A percentile compares a stretch with the other conserved stretches of the same genome.
Conservation (phyloP, 768 basidiomycete species). For the Coprinopsis sp. region DNA sequence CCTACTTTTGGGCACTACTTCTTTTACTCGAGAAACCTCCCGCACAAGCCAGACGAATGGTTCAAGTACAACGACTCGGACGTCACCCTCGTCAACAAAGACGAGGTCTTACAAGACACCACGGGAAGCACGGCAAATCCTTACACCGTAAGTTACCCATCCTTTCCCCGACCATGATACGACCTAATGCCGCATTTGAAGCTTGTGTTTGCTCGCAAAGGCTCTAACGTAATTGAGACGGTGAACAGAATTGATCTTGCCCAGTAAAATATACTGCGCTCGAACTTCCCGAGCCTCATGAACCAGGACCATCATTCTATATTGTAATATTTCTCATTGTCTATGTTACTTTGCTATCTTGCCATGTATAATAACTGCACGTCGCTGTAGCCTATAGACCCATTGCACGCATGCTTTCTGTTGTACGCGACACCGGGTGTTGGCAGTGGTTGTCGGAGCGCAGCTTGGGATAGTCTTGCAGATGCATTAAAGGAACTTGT, state of each 20-base stretch:
- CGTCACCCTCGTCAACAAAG: conserved; percentile 70
- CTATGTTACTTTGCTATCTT: too few species aligned
- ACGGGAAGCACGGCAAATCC: conserved; percentile 90
- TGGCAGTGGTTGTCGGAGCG: too few species aligned
- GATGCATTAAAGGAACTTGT: too few species aligned
- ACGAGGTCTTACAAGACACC: conserved; percentile 84
- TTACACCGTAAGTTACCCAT: conserved; percentile 58
- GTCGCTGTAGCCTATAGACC: too few species aligned
- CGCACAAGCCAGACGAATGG: conserved; percentile 77
- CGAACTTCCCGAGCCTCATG: not conserved
- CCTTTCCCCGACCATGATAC: conserved; percentile 2
- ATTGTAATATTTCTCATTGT: too few species aligned
- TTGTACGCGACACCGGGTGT: too few species aligned
- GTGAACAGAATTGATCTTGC: conserved; percentile 59
- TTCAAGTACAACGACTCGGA: conserved; percentile 96
- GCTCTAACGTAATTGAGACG: conserved; percentile 73
- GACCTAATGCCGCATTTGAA: conserved; percentile 23
- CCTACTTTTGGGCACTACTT: conserved; percentile 93
- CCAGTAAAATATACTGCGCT: conserved; percentile 16
- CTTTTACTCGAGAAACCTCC: conserved; percentile 88
- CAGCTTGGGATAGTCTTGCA: too few species aligned
- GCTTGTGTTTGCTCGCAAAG: conserved; percentile 84
- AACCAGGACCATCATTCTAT: too few species aligned
- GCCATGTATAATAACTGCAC: too few species aligned
- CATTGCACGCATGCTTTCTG: too few species aligned